A percentile compares a stretch with the other conserved stretches of the same genome.
Conservation (phyloP, 73 alveolate genomes). For the Paramecium caudatum region DNA sequence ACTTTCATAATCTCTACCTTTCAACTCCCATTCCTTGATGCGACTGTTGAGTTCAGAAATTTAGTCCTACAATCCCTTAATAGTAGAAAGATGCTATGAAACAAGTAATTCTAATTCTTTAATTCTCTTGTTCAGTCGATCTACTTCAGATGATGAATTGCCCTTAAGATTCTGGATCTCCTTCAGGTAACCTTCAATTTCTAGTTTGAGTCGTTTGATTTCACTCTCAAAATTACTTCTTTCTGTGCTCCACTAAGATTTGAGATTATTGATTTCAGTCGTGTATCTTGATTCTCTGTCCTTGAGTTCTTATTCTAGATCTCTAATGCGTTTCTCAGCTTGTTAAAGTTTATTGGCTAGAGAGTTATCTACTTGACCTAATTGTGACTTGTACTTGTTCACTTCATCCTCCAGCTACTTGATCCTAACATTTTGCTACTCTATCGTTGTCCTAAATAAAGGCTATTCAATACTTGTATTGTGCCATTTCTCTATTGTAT, state of each 20-base stretch:
- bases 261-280: constrained; percentile 18
- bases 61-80: neutral
- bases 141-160: constrained; percentile 31
- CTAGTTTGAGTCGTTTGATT: constrained; percentile 7
- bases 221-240: constrained; percentile 43
- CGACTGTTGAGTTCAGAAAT: neutral
- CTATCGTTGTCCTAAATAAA: neutral
- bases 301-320: constrained; percentile 33
- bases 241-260: constrained; percentile 10
- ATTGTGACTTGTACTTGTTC: constrained; percentile 37
- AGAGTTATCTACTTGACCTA: constrained; percentile 53
- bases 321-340: constrained; percentile 57
- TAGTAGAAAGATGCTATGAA: neutral
- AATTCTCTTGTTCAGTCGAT: neutral
- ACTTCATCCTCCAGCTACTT: neutral
- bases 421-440: constrained; percentile 4
- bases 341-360: constrained; percentile 17
- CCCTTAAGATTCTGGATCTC: constrained; percentile 1
- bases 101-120: constrained; percentile 9
- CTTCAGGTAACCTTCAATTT: neutral
- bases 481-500: neutral
- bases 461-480: constrained; percentile 25
- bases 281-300: constrained; percentile 28
- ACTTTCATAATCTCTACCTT: constrained; percentile 39
- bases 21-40: constrained; percentile 21